Base-by-base conservation (phyloP, 2,329 filamentous ascomycete species). In the Proliferodiscus dingleyae region DNA sequence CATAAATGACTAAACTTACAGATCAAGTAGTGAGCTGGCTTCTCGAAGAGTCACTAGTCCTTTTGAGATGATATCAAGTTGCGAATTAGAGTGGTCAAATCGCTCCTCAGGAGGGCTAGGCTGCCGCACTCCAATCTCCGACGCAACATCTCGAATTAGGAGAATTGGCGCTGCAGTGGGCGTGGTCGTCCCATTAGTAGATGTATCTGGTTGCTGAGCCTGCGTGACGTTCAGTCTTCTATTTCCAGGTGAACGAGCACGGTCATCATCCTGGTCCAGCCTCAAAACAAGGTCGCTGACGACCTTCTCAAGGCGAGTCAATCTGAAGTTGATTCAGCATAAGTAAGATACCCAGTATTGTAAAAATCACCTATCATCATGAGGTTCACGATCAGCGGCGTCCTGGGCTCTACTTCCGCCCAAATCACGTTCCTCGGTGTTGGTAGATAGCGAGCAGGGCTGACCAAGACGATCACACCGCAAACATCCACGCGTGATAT, bases 381-480 rank as follows among this genome's bases (percentile, higher is more conserved):
- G 29, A 13, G 37, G 24, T 4, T 29, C 30, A 5, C 39, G 19
- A 28, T n/a, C 8, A 8, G 13, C 13, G 11, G 18, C 26, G 8
- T 28, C 16, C 15, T 21, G 22, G 4, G n/a, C 13, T 22, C 21
- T 19, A 18, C 23, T 38, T 19, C 54, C 37, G 33, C 5, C 13
- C 7, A 32, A n/a, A 32, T 32, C 13, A 7, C 29, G 29, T 32
- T 32, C 9, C 8, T 5, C 29, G 15, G 13, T n/a, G 15, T n/a
- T 7, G 13, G n/a, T 15, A 5, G 29, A n/a, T 15, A 68, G 54
- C 1, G 66, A 68, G 46, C 68, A 70, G 15, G 49, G 41, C 23
- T 66, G 62, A 4, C 54, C 58, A 15, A 69, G 55, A 28, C 61
- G 60, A 34, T 64, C 61, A 47, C 68, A 70, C 28, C 67, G 58